Evolutionary conservation across 495 filamentous ascomycete species (phyloP).

Genomic region (Xylaria flabelliformis): DNA sequence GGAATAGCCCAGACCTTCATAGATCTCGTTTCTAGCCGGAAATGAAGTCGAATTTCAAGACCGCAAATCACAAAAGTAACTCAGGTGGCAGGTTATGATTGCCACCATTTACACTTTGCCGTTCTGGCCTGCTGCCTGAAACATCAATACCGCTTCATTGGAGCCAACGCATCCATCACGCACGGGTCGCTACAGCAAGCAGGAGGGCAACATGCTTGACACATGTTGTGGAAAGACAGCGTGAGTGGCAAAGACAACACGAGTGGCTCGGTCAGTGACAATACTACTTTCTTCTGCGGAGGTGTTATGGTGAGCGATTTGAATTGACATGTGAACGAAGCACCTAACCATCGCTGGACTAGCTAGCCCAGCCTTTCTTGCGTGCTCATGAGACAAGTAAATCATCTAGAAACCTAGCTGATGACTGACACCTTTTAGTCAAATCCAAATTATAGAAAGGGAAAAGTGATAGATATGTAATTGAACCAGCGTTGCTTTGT

Average conservation of each 20-base stretch:
- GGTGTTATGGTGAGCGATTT: not conserved
- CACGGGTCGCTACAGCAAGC: not conserved
- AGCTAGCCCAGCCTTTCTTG: not conserved
- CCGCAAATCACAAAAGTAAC: not conserved
- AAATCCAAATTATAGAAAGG: too few species aligned
- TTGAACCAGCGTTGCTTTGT: too few species aligned
- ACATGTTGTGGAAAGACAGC: not conserved
- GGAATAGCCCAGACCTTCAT: not conserved
- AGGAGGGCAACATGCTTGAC: not conserved
- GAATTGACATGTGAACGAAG: not conserved
- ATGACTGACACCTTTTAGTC: too few species aligned
- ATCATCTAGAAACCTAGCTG: too few species aligned
- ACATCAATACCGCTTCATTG: not conserved
- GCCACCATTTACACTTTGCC: not conserved
- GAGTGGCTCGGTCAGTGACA: not conserved
- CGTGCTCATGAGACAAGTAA: too few species aligned
- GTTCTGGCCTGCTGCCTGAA: not conserved
- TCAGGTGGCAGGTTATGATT: not conserved
- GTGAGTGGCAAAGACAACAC: not conserved
- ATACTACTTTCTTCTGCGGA: not conserved
- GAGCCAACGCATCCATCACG: constrained; percentile 3
- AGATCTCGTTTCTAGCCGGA: not conserved
- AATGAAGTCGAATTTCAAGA: not conserved
- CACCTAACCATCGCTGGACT: not conserved
- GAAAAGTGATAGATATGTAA: too few species aligned